Percentiles rank a stretch among this genome's conserved stretches.
These are phyloP conservation scores for Tribonema minus DNA, from an alignment of 108 stramenopile species.

Conservation along the genomic window DNA sequence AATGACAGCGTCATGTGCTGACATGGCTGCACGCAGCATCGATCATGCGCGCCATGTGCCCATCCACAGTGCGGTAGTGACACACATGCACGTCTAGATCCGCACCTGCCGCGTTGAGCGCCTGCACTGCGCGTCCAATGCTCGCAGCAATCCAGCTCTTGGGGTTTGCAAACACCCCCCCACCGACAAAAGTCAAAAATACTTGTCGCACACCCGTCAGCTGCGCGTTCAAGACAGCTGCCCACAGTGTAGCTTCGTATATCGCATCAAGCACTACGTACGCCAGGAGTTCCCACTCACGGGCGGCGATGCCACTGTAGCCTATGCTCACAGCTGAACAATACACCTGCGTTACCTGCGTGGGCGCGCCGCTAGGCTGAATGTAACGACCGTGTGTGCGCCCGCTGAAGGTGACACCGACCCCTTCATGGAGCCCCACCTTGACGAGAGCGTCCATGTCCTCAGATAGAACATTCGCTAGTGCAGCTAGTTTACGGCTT, in stretches of 20 bases:
- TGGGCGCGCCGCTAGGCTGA: neutral
- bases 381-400: neutral
- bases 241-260: constrained; percentile 56
- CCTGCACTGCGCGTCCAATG: neutral
- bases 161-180: constrained; percentile 57
- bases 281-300: constrained; percentile 43
- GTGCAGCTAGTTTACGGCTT: neutral
- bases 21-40: too few species aligned
- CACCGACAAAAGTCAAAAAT: constrained; percentile 56
- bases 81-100: neutral
- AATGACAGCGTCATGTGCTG: too few species aligned
- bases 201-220: constrained; percentile 1
- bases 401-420: neutral
- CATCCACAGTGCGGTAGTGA: neutral
- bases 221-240: constrained; percentile 8
- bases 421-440: neutral
- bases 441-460: neutral
- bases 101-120: neutral
- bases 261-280: constrained; percentile 43
- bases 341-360: neutral
- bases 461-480: neutral
- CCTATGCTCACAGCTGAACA: neutral
- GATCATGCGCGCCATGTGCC: neutral
- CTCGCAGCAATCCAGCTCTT: neutral
- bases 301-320: neutral